A percentile compares a stretch with the other conserved stretches of the same genome.
Evolutionary conservation across 352 stramenopile species (phyloP).

Genomic region (Elongisporangium prolatum): DNA sequence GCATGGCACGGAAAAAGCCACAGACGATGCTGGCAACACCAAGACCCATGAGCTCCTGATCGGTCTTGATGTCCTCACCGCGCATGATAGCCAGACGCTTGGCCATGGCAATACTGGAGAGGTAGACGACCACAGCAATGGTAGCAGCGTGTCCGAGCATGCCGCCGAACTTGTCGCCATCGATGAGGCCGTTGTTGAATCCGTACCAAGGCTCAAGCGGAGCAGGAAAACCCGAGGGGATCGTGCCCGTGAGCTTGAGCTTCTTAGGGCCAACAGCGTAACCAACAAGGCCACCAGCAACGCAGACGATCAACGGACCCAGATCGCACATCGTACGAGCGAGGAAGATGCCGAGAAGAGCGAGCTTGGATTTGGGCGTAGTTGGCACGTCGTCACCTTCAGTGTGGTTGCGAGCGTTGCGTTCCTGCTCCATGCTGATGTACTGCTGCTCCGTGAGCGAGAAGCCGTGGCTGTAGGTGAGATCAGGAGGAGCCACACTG

Average conservation of each 20-base stretch:
- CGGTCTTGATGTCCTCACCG: slow-evolving; percentile 56
- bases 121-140: slow-evolving; percentile 81
- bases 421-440: slow-evolving; percentile 22
- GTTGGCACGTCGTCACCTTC: slow-evolving; percentile 5
- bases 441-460: slow-evolving; percentile 43
- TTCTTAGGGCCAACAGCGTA: slow-evolving; percentile 43
- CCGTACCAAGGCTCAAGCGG: slow-evolving; percentile 42
- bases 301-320: slow-evolving; percentile 68
- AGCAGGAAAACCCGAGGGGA: slow-evolving; percentile 59
- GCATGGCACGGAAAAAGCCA: slow-evolving; percentile 82
- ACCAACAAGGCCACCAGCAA: slow-evolving; percentile 49
- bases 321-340: slow-evolving; percentile 43
- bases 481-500: neutral
- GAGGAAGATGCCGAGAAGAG: slow-evolving; percentile 23
- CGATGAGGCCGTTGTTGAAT: slow-evolving; percentile 36
- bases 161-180: slow-evolving; percentile 28
- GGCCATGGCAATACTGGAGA: slow-evolving; percentile 86
- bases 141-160: slow-evolving; percentile 56
- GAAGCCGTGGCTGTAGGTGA: slow-evolving; percentile 22
- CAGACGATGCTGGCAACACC: slow-evolving; percentile 80
- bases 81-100: slow-evolving; percentile 76
- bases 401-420: slow-evolving; percentile 3
- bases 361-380: slow-evolving; percentile 11
- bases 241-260: slow-evolving; percentile 61
- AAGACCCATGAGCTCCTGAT: slow-evolving; percentile 86